Base-by-base conservation (phyloP, 345 rosid species). In the Hibiscus trionum region DNA sequence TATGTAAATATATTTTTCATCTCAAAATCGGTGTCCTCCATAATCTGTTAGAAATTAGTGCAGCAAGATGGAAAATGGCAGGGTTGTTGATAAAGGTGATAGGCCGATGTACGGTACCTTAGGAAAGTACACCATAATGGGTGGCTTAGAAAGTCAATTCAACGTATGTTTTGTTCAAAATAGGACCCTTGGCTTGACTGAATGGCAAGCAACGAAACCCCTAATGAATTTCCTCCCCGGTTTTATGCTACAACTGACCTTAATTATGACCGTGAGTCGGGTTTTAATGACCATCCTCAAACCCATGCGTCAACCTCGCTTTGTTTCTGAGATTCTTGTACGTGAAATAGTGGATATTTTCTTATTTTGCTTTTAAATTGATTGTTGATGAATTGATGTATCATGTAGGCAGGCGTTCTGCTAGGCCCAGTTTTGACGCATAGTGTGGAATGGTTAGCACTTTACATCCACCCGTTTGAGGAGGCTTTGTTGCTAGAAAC, bases 291-390 rank as follows among this genome's bases (percentile, higher is more conserved):
- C 12, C 53, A 1, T 73, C 35, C 76, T 73, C 39, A 49, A 21
- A 37, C 76, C 69, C 35, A 3, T 73, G 24, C 70, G 61, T 24
- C 76, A 73, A 63, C 76, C 76, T 12, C 76, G 76, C 52, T 73
- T 73, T 37, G 52, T 63, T 7, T 55, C 39, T 17, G 76, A 73
- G 21, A 16, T 73, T 73, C 70, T 63, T 33, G 76, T 72, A 72
- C 7, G 68, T 49, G 9, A 11, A 9, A 10, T 44, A 9, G 50
- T 46, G 39, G 39, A 11, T 46, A 2, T 46, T 46, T 46, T 46
- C 11, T 44, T 9, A 8, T 44, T 44, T 14, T 46, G 12, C 16
- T 46, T 11, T 46, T 10, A 10, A 46, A 7, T 11, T 3, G 14
- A 10, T 14, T 0, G 12, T 3, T 46, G 50, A 46, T 46, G 50